Evolutionary conservation across 352 stramenopile species (phyloP), one percentile per base, ranked within the genome.

Genomic region (Pythium biforme): DNA sequence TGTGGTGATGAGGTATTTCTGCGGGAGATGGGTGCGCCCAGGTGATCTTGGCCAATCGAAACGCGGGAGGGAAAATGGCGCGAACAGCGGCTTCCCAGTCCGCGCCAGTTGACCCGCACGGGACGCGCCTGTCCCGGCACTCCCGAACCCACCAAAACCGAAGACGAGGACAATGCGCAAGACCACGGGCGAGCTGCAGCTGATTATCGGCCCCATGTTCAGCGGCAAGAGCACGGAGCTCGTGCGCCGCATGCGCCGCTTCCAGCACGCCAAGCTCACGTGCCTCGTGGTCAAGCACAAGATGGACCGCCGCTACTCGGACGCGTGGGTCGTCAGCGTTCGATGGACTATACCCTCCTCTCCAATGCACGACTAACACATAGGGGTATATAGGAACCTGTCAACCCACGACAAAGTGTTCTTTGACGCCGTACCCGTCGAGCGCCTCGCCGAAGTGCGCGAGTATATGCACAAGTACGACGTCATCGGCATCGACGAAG

Each of bases 131-230:
- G 37, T 14, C n/a, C n/a, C n/a, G n/a, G 37, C 37, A 43, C 12
- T n/a, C 6, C 6, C 37, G 37, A 19, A 52, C 26, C 41, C 43
- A 20, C 26, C 37, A 19, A 12, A 2, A 37, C 34, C 1, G 25
- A 46, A 31, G 45, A 56, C 43, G 14, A 51, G 1, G 25, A 62
- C 27, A 14, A 73, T 53, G 47, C 48, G 62, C 48, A 79, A 75
- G 63, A 64, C 68, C 4, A 59, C 86, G 22, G 83, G 85, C 40
- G 72, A 85, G 61, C 59, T 95, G 56, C 81, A 95, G 68, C 78
- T 95, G 34, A 94, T 95, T 53, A 78, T 95, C 39, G 86, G 86
- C 7, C 84, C 86, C 55, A 95, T 95, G 86, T 95, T 94, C 69
- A 94, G 83, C 59, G 86, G 86, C 68, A 95, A 95, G 68, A 92